A percentile compares a stretch with the other conserved stretches of the same genome.
Evolutionary conservation across 2,329 filamentous ascomycete genomes (phyloP).

Genomic region (Aspergillus ustus): DNA sequence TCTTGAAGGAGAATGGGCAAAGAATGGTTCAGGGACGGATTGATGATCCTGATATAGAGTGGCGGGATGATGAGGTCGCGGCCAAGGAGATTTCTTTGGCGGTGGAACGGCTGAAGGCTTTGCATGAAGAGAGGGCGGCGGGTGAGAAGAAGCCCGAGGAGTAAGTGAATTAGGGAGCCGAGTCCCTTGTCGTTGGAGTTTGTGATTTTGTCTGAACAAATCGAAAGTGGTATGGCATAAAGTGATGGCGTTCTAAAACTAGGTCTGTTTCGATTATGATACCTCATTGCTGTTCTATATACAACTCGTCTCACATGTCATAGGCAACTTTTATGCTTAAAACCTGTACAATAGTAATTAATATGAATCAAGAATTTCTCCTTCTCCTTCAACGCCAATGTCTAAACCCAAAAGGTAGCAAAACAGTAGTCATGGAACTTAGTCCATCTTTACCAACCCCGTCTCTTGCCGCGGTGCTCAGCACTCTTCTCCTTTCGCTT

Average conservation of each 20-base stretch:
- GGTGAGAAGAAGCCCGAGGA: neutral
- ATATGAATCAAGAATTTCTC: constrained; percentile 9
- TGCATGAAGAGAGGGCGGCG: no score
- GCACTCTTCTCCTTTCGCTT: constrained; percentile 77
- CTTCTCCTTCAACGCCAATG: constrained; percentile 12
- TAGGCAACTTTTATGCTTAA: constrained; percentile 12
- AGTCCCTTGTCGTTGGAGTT: neutral
- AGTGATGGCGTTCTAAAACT: constrained; percentile 16
- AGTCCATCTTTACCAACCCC: constrained; percentile 62
- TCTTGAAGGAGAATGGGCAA: constrained; percentile 56
- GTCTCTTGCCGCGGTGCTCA: constrained; percentile 72
- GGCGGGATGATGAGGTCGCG: constrained; percentile 77
- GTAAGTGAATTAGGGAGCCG: neutral
- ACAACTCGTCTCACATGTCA: constrained; percentile 30
- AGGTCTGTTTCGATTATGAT: constrained; percentile 15
- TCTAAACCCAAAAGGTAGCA: constrained; percentile 1
- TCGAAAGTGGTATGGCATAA: neutral
- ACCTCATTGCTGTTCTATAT: constrained; percentile 21
- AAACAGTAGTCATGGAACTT: neutral
- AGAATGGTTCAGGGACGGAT: constrained; percentile 78
- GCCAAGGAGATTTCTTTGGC: constrained; percentile 30
- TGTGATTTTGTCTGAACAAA: neutral
- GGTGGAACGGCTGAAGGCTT: constrained; percentile 8
- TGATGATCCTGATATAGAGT: constrained; percentile 87
- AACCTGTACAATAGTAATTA: constrained; percentile 24